Conservation (phyloP, 768 basidiomycete genomes). For the Pleurotus djamor region DNA sequence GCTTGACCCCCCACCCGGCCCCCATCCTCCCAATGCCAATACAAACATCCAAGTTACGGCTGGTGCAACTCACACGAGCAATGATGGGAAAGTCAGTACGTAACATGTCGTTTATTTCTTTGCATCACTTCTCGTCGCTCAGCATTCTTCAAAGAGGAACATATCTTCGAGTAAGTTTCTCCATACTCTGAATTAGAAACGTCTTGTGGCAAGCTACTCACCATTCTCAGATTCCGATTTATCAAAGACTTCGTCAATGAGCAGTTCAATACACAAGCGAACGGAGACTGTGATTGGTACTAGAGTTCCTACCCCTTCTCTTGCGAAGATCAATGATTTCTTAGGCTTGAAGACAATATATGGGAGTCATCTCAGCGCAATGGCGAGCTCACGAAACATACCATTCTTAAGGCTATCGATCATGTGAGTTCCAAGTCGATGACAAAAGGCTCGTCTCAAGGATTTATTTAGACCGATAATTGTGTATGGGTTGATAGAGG, state of each 20-base stretch:
- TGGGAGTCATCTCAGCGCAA: neutral
- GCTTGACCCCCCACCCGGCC: neutral
- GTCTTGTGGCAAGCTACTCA: neutral
- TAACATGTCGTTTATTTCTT: neutral
- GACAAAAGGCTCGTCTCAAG: neutral
- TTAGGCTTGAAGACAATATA: neutral
- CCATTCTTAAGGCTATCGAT: neutral
- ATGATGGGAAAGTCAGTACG: neutral
- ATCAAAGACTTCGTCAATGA: neutral
- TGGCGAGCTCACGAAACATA: no score
- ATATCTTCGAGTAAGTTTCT: neutral
- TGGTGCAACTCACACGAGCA: neutral
- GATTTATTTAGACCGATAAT: neutral
- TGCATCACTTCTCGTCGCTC: no score
- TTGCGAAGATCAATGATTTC: no score
- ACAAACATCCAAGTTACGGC: neutral
- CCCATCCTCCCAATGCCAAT: neutral
- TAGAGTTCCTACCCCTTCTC: neutral
- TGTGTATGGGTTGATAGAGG: neutral
- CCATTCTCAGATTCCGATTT: neutral
- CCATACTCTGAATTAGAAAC: neutral
- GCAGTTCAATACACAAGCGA: neutral
- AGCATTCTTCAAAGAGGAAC: neutral
- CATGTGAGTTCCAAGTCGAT: neutral
- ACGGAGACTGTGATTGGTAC: neutral